Evolutionary conservation across 495 filamentous ascomycete genomes (phyloP), one percentile per base, ranked within the genome.

Genomic region (Penicillium cinerascens): DNA sequence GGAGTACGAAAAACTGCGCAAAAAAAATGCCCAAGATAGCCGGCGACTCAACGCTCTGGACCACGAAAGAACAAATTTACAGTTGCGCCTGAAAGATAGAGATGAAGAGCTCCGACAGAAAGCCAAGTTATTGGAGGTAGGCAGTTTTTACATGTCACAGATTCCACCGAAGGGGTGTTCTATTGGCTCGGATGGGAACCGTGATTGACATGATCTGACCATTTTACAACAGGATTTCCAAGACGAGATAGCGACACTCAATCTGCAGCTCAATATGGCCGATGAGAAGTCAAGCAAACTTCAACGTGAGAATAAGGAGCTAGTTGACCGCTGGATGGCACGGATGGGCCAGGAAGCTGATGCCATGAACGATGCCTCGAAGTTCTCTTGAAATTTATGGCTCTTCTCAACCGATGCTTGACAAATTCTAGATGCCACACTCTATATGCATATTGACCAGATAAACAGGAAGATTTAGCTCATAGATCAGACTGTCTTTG

Each of bases 271-370:
- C 3, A 91, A 96, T 61, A 83, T 96, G 77, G 82, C 86, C 8
- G 88, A 92, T 62, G 79, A 91, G 64, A 80, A 78, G 59, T 76
- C 75, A 5, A 78, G 79, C 54, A 84, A 82, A 60, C 72, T 95
- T 49, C 73, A 83, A 63, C 77, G 75, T n/a, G 92, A 97, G 63
- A 96, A 97, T 61, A 80, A 89, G 61, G 87, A 96, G 42, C 74
- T 97, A 33, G 82, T 96, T 46, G 85, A 91, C 61, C 80, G 92
- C 41, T 97, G 88, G 89, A 93, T 97, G 89, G 81, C 79, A 54
- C 78, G 87, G 52, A 90, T 92, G 77, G 85, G 83, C 6, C 77
- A 83, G 67, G 91, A 96, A 73, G 92, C 89, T 6, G 90, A 95
- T 49, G 85, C 81, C 20, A 88, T 96, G 89, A 97, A 96, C 63